Conservation (phyloP, 176 grass and related monocot genomes). For the Eleusine coracana region DNA sequence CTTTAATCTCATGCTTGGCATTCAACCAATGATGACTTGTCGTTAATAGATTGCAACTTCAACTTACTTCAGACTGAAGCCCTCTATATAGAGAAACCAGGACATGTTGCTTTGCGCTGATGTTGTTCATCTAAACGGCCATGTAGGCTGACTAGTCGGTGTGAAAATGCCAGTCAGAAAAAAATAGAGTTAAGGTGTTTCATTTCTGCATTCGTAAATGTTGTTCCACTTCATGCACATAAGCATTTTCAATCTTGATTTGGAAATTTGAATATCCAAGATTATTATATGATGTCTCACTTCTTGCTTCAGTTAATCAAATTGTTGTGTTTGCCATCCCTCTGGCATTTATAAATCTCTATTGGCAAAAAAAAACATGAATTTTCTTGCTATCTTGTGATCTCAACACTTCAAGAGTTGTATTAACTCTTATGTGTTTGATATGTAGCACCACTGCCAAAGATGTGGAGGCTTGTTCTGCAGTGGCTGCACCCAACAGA, state of each 20-base stretch:
- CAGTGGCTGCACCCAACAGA: slow-evolving; percentile 76
- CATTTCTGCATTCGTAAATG: background rate
- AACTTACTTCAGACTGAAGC: background rate
- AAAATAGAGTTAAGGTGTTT: background rate
- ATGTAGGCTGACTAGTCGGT: background rate
- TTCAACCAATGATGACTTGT: background rate
- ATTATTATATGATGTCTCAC: background rate
- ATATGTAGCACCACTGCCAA: slow-evolving; percentile 87
- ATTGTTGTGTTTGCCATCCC: background rate
- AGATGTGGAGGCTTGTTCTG: slow-evolving; percentile 94
- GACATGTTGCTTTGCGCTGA: background rate
- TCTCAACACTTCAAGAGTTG: slow-evolving; percentile 1
- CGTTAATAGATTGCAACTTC: background rate
- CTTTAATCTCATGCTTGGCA: background rate
- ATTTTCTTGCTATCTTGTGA: slow-evolving; percentile 5
- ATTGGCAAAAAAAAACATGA: background rate
- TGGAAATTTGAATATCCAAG: background rate
- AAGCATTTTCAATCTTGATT: slow-evolving; percentile 6
- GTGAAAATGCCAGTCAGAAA: background rate
- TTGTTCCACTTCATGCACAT: background rate
- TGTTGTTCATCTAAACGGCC: background rate
- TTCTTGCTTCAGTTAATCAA: slow-evolving; percentile 23
- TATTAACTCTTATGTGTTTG: slow-evolving; percentile 24
- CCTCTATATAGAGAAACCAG: background rate
- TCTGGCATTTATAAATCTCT: slow-evolving; percentile 15